Evolutionary conservation across 164 flowering plant species (phyloP).

Genomic region (Tinospora cordifolia): DNA sequence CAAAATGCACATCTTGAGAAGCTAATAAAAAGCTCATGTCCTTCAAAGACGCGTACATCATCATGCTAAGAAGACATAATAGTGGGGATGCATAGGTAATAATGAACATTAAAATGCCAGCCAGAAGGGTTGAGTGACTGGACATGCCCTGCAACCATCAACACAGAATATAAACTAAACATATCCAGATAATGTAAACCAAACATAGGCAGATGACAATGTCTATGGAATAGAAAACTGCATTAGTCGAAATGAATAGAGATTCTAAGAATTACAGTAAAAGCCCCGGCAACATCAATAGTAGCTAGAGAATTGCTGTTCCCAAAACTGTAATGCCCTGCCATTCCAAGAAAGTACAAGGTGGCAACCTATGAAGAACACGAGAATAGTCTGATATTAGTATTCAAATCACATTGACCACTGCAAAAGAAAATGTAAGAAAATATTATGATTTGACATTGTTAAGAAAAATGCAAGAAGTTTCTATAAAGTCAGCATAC

Average conservation of each 20-base stretch:
- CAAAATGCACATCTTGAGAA: slow-evolving; percentile 25
- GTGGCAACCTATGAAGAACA: slow-evolving; percentile 53
- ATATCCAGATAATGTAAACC: not conserved
- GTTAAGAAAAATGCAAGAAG: not conserved
- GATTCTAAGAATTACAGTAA: slow-evolving; percentile 52
- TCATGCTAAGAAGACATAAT: slow-evolving; percentile 56
- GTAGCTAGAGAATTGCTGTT: slow-evolving; percentile 94
- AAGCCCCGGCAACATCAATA: slow-evolving; percentile 95
- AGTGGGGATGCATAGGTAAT: slow-evolving; percentile 86
- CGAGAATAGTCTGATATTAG: slow-evolving; percentile 8
- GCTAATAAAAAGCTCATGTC: slow-evolving; percentile 12
- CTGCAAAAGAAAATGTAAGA: not conserved
- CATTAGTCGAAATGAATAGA: not conserved
- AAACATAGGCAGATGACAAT: not conserved
- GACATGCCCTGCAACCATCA: slow-evolving; percentile 66
- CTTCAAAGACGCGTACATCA: slow-evolving; percentile 43
- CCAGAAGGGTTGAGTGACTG: slow-evolving; percentile 67
- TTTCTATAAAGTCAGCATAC: no score
- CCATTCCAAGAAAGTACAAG: slow-evolving; percentile 71
- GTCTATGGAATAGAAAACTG: not conserved
- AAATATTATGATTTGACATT: not conserved
- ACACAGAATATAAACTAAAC: slow-evolving; percentile 6
- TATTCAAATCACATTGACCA: not conserved
- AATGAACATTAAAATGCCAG: slow-evolving; percentile 80
- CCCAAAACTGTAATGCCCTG: slow-evolving; percentile 91